These are phyloP conservation scores for Tillandsia fasciculata DNA, from an alignment of 176 grass and related monocot genomes.

Conservation along the genomic window DNA sequence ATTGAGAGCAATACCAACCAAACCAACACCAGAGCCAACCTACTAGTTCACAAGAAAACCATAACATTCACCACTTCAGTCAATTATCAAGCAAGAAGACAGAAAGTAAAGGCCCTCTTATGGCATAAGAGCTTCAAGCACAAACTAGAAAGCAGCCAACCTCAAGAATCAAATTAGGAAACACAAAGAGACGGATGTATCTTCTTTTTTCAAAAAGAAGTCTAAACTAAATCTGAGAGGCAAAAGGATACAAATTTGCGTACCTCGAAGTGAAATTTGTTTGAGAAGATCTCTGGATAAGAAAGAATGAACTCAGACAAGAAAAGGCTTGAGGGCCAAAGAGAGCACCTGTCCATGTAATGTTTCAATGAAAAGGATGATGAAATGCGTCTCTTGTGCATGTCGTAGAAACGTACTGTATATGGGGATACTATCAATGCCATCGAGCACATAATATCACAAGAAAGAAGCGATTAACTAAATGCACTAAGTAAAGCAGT, in stretches of 20 bases:
- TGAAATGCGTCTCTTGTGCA: neutral
- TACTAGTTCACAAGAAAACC: constrained; percentile 34
- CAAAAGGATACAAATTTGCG: constrained; percentile 16
- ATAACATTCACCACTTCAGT: neutral
- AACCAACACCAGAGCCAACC: constrained; percentile 92
- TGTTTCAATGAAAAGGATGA: constrained; percentile 9
- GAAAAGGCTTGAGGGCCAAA: constrained; percentile 92
- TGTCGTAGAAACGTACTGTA: neutral
- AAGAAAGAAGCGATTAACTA: neutral
- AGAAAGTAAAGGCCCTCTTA: too few species aligned
- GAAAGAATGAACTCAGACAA: constrained; percentile 88
- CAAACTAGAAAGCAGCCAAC: constrained; percentile 10
- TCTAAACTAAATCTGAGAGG: too few species aligned
- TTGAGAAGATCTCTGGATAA: constrained; percentile 43
- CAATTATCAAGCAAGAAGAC: too few species aligned
- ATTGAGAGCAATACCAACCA: constrained; percentile 71
- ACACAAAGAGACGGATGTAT: neutral
- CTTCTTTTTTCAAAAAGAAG: neutral
- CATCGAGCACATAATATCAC: neutral
- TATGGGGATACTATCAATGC: neutral
- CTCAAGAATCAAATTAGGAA: neutral
- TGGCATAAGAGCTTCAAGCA: neutral
- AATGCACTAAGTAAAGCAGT: neutral
- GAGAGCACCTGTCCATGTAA: constrained; percentile 54
- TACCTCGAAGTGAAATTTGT: constrained; percentile 76